Conservation (phyloP, 805 yeast species). For the Candida orba region DNA sequence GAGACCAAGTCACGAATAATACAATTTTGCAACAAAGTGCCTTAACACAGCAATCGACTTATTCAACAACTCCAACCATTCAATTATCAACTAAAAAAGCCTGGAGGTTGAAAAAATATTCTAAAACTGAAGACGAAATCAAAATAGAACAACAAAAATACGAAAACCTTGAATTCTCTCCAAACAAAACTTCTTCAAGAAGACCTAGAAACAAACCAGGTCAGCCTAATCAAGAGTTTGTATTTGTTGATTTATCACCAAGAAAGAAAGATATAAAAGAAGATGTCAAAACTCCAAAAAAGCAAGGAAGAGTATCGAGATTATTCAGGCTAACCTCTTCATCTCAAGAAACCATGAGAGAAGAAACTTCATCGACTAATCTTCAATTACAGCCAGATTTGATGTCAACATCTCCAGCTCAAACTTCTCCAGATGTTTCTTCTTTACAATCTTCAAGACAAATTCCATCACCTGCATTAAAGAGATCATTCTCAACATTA, state of each 20-base stretch:
- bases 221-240: constrained; percentile 21
- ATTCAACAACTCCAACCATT: neutral
- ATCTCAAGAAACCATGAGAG: constrained; percentile 1
- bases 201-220: constrained; percentile 22
- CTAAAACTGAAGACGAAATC: constrained; percentile 18
- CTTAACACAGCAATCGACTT: neutral
- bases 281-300: constrained; percentile 1
- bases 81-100: constrained; percentile 17
- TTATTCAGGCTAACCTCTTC: constrained; percentile 5
- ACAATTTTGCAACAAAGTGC: no score
- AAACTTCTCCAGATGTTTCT: neutral
- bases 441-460: neutral
- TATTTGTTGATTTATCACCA: constrained; percentile 25
- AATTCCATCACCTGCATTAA: neutral
- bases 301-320: constrained; percentile 9
- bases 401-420: neutral
- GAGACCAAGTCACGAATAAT: neutral
- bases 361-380: neutral
- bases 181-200: constrained; percentile 18
- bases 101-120: constrained; percentile 23
- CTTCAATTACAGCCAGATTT: neutral
- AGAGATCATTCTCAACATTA: constrained; percentile 10
- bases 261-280: constrained; percentile 15
- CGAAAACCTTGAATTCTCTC: constrained; percentile 21
- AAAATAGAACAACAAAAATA: constrained; percentile 19